Percentiles rank a stretch among this genome's conserved stretches.
phyloP scores from a whole-genome alignment of 495 filamentous ascomycete genomes.

The Neurospora sp. region DNA sequence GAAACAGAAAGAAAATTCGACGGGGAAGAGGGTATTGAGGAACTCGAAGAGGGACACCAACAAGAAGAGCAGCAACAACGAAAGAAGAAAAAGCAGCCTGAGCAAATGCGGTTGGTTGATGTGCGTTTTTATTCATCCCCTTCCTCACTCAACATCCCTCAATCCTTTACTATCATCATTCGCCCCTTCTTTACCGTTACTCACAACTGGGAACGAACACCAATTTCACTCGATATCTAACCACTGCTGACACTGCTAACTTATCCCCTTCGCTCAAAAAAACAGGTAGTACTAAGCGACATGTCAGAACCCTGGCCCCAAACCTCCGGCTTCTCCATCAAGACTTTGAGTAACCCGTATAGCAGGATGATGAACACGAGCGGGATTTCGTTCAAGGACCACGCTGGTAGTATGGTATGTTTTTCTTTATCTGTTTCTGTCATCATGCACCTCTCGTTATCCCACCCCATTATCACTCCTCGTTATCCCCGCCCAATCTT shows the following conservation, averaged over 20 bases:
- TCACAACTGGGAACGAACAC: no score
- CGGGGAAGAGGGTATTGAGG: background rate
- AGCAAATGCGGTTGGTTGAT: conserved; percentile 51
- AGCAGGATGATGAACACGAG: conserved; percentile 98
- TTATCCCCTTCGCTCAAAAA: no score
- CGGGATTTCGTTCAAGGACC: conserved; percentile 75
- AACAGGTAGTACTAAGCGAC: conserved; percentile 77
- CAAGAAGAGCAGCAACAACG: conserved; percentile 14
- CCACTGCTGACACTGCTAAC: no score
- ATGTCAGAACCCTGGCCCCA: conserved; percentile 95
- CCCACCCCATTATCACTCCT: no score
- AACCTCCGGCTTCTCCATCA: conserved; percentile 65
- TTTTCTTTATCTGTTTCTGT: no score
- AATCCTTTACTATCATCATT: no score
- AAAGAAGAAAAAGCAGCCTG: conserved; percentile 6
- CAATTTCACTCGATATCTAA: no score
- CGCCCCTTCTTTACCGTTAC: no score
- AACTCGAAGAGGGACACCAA: conserved; percentile 5
- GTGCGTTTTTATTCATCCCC: conserved; percentile 19
- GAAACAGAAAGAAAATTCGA: background rate
- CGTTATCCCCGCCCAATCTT: no score
- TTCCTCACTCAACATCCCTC: no score
- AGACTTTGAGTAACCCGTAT: conserved; percentile 85
- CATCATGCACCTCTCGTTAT: no score
- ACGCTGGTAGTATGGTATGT: conserved; percentile 77